phyloP scores from a whole-genome alignment of 495 filamentous ascomycete species.

The Aspergillus baeticus region DNA sequence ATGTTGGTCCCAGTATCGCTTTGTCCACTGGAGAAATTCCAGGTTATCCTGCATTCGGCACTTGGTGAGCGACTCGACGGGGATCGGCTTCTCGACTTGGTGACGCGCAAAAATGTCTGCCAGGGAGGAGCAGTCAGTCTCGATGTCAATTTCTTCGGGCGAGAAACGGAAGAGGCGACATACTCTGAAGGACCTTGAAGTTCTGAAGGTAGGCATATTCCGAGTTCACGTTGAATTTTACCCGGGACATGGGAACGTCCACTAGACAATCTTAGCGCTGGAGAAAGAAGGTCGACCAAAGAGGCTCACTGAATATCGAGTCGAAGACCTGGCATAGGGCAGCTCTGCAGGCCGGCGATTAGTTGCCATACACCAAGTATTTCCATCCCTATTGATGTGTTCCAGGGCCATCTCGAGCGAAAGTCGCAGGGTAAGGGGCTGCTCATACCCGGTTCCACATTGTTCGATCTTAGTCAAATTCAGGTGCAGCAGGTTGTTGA shows the following conservation, averaged over 20 bases:
- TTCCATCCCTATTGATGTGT: not conserved
- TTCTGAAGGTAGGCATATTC: slow-evolving; percentile 98
- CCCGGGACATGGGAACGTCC: slow-evolving; percentile 92
- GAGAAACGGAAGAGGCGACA: slow-evolving; percentile 30
- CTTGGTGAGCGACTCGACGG: slow-evolving; percentile 84
- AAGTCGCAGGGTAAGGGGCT: slow-evolving; percentile 16
- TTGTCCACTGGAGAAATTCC: slow-evolving; percentile 96
- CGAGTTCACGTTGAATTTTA: slow-evolving; percentile 96
- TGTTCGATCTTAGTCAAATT: slow-evolving; percentile 99
- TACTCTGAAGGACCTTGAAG: slow-evolving; percentile 95
- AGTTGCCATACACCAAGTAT: slow-evolving; percentile 18
- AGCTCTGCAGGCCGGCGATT: slow-evolving; percentile 57
- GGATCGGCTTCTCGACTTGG: slow-evolving; percentile 79
- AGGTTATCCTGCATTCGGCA: slow-evolving; percentile 99
- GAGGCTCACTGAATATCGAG: slow-evolving; percentile 79
- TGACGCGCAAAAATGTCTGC: slow-evolving; percentile 84
- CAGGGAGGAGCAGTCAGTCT: slow-evolving; percentile 3
- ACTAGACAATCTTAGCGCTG: slow-evolving; percentile 44
- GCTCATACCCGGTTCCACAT: slow-evolving; percentile 92
- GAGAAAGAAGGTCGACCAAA: not conserved
- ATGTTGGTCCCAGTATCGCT: slow-evolving; percentile 97
- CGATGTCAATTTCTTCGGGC: not conserved
- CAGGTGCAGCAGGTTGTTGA: slow-evolving; percentile 95
- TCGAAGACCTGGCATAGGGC: slow-evolving; percentile 96
- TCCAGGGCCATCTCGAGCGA: not conserved